Conservation (phyloP, 805 yeast species). For the Zygosaccharomyces bailii region DNA sequence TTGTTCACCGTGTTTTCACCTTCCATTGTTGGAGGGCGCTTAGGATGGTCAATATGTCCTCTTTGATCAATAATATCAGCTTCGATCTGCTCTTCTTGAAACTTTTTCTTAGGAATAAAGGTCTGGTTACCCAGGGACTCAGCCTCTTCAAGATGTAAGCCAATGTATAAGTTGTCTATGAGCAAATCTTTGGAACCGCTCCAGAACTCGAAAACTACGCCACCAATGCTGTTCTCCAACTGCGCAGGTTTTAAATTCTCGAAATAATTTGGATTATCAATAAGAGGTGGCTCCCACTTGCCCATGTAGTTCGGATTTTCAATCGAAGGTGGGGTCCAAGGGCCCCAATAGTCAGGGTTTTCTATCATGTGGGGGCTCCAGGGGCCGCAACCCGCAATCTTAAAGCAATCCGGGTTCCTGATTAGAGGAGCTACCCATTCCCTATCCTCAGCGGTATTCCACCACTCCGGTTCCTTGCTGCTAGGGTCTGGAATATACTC, state of each 20-base stretch:
- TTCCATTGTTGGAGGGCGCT: constrained; percentile 2
- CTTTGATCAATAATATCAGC: constrained; percentile 15
- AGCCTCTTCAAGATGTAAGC: constrained; percentile 81
- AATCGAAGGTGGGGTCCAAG: constrained; percentile 68
- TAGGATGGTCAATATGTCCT: constrained; percentile 2
- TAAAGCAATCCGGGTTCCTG: constrained; percentile 68
- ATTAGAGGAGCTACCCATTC: constrained; percentile 72
- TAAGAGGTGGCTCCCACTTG: constrained; percentile 63
- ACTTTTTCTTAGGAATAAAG: constrained; percentile 48
- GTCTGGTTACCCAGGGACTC: constrained; percentile 79
- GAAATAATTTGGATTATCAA: constrained; percentile 67
- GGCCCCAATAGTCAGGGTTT: constrained; percentile 73
- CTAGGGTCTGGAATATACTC: constrained; percentile 63
- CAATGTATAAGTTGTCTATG: constrained; percentile 82
- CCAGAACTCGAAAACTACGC: constrained; percentile 75
- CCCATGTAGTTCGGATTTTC: constrained; percentile 78
- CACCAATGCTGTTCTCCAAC: constrained; percentile 72
- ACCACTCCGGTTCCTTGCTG: constrained; percentile 64
- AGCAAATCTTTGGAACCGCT: constrained; percentile 70
- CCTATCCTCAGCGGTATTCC: constrained; percentile 92
- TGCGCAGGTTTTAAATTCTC: constrained; percentile 57
- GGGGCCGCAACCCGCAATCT: constrained; percentile 68
- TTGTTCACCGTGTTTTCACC: background rate
- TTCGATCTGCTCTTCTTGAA: constrained; percentile 47
- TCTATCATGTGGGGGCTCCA: constrained; percentile 68